Evolutionary conservation across 2,329 filamentous ascomycete species (phyloP), one percentile per base, ranked within the genome.

Genomic region (Fusarium verticillioides): DNA sequence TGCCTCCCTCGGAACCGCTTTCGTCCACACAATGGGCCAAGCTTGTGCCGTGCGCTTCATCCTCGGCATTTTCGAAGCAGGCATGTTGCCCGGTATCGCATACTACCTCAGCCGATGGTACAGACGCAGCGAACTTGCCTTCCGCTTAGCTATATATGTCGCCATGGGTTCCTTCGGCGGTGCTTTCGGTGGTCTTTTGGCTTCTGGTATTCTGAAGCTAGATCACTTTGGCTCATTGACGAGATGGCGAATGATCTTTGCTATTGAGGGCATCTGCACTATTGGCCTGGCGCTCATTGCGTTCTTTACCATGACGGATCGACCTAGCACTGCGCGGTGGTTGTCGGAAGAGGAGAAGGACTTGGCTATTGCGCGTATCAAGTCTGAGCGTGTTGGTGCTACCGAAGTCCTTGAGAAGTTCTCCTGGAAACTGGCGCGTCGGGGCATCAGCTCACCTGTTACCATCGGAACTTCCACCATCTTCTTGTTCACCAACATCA

Each of bases 91-190:
- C 0, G 90, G 90, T 0, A 91, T 91, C 23, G 89, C 89, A 0
- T 92, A 92, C 77, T 92, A 91, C 68, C 79, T 91, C 30, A 87
- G 85, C 0, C 81, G 89, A 43, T 92, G 89, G 89, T 93, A 92
- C 70, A 82, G 89, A 13, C 83, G 89, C 23, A 49, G 49, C 3
- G 66, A 69, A 30, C 66, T 69, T 9, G 66, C 42, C 2, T 69
- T 69, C 7, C 65, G 66, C 2, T 39, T 69, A 0, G 42, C 66
- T 9, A 69, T 69, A 36, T 69, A 69, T 5, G 64, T 69, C 15
- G 66, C 66, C 12, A 69, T 69, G 66, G 66, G 66, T 11, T 69
- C 66, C 1, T 69, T 69, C 5, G 66, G 64, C 9, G 66, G 66
- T 15, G 66, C 64, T 0, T 69, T 69, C 3, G 66, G 66, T 1